These are phyloP conservation scores for Copromyces sp. DNA, from an alignment of 495 filamentous ascomycete species.

Conservation along the genomic window DNA sequence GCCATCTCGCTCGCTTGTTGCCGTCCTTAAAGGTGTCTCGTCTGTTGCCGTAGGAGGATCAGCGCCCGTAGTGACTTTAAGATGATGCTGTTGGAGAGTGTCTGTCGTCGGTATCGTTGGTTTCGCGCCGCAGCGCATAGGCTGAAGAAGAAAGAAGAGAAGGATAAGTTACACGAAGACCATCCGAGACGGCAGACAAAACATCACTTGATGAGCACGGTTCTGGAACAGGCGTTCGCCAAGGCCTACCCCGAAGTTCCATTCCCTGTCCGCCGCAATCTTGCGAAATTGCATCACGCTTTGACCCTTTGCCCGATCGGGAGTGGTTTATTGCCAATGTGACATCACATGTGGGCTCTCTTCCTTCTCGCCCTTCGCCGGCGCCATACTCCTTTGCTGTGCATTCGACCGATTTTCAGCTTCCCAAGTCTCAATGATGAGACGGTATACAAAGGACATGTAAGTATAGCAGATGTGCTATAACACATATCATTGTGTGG, in stretches of 20 bases:
- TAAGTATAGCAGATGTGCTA: neutral
- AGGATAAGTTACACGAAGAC: neutral
- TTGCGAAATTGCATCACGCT: conserved; percentile 20
- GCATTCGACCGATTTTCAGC: neutral
- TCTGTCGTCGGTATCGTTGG: neutral
- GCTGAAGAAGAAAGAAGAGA: conserved; percentile 1
- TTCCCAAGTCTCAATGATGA: neutral
- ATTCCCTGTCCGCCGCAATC: conserved; percentile 18
- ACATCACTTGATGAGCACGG: neutral
- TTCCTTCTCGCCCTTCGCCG: neutral
- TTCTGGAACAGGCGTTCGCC: conserved; percentile 1
- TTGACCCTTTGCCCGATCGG: conserved; percentile 9
- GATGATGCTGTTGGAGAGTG: neutral
- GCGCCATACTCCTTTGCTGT: neutral
- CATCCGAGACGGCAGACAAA: neutral
- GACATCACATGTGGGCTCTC: neutral
- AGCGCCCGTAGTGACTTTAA: neutral
- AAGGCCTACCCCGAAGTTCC: conserved; percentile 6
- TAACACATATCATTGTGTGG: neutral
- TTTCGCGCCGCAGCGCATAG: conserved; percentile 9
- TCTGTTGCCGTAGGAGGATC: neutral
- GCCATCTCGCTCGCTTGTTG: conserved; percentile 14
- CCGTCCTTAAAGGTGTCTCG: neutral
- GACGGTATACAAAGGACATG: neutral
- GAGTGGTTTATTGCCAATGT: neutral